These are phyloP conservation scores for Vaccinium vitisidaea DNA, from an alignment of 148 eudicot genomes.

Conservation along the genomic window DNA sequence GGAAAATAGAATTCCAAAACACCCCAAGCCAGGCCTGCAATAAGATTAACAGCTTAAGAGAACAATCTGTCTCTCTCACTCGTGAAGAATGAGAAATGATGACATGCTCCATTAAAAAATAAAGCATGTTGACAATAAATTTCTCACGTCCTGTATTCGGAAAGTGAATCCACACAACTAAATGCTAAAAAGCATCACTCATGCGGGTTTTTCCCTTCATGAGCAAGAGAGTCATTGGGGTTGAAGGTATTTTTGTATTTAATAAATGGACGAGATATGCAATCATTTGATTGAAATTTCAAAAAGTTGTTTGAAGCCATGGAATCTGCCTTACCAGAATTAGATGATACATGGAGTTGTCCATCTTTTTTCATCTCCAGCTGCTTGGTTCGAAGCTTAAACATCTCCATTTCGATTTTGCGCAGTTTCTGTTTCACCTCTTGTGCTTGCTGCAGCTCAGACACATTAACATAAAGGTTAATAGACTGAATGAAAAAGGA, in stretches of 20 bases:
- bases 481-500: not conserved
- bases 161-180: not conserved
- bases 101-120: not conserved
- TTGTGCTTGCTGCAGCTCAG: constrained; percentile 34
- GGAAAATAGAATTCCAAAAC: not conserved
- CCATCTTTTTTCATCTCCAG: constrained; percentile 25
- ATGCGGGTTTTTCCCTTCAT: not conserved
- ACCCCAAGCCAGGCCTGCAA: not conserved
- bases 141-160: not conserved
- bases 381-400: constrained; percentile 36
- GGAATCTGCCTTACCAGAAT: constrained; percentile 28
- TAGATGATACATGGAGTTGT: constrained; percentile 16
- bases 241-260: not conserved
- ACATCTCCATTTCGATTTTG: constrained; percentile 42
- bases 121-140: not conserved
- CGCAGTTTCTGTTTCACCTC: constrained; percentile 31
- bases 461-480: not conserved
- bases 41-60: not conserved
- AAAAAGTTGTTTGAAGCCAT: not conserved
- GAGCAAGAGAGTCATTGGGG: not conserved
- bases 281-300: not conserved
- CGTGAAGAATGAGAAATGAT: not conserved
- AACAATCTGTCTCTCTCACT: constrained; percentile 11
- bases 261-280: not conserved
- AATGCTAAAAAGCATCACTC: not conserved